These are phyloP conservation scores for Sporothrix luriei DNA, from an alignment of 2,329 filamentous ascomycete genomes.

Conservation along the genomic window DNA sequence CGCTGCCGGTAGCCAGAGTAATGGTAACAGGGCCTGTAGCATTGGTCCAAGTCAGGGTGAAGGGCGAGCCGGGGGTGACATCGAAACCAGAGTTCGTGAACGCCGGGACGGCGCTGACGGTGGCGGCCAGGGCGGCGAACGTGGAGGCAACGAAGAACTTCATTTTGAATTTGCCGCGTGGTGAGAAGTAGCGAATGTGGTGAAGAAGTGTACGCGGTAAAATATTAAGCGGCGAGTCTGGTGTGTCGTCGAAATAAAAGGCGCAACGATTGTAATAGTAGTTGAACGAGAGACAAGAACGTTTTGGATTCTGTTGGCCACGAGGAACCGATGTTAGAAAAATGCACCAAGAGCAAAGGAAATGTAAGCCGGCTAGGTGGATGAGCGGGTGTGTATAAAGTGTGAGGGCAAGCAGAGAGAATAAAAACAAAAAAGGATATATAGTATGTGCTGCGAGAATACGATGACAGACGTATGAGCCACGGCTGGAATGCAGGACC, in stretches of 20 bases:
- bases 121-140: conserved; percentile 45
- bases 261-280: conserved; percentile 8
- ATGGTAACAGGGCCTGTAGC: conserved; percentile 49
- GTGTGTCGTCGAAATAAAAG: conserved; percentile 21
- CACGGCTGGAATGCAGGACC: conserved; percentile 16
- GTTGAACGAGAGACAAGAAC: conserved; percentile 30
- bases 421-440: conserved; percentile 7
- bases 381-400: background rate
- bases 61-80: conserved; percentile 46
- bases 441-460: conserved; percentile 6
- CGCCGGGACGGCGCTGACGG: conserved; percentile 39
- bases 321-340: conserved; percentile 16
- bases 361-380: background rate
- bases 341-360: conserved; percentile 8
- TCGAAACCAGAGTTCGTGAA: conserved; percentile 42
- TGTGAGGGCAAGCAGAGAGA: background rate
- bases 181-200: background rate
- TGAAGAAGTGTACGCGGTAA: conserved; percentile 20
- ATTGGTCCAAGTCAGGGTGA: conserved; percentile 50
- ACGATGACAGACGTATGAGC: conserved; percentile 11
- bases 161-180: conserved; percentile 44
- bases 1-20: conserved; percentile 46
- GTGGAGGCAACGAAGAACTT: conserved; percentile 44
- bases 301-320: conserved; percentile 19
- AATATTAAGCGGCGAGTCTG: conserved; percentile 29